Conservation (phyloP, 1,284 basidiomycete genomes). For the Gomphus sp. region DNA sequence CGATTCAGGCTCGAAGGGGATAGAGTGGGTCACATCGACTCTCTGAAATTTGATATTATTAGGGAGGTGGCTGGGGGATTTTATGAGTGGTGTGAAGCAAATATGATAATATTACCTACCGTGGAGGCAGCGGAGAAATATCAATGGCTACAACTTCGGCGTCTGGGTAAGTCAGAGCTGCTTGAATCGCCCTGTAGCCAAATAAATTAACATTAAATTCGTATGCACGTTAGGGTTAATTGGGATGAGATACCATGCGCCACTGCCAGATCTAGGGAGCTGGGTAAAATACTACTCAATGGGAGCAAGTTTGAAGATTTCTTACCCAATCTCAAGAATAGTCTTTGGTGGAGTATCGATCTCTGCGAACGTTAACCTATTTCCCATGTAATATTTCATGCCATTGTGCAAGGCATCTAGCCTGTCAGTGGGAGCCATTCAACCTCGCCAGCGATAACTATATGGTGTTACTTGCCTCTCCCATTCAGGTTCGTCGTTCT, state of each 20-base stretch:
- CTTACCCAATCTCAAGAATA: neutral
- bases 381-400: no score
- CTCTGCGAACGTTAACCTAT: no score
- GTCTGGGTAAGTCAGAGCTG: no score
- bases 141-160: neutral
- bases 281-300: neutral
- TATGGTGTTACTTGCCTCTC: neutral
- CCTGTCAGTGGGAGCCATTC: conserved; percentile 10
- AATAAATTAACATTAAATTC: neutral
- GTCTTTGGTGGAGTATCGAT: neutral
- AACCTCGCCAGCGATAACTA: neutral
- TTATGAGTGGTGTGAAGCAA: neutral
- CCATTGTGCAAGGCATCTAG: conserved; percentile 1
- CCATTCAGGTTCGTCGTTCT: no score
- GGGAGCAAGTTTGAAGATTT: neutral
- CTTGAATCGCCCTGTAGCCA: conserved; percentile 11
- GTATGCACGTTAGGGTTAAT: neutral
- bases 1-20: conserved; percentile 11
- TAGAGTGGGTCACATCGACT: conserved; percentile 13
- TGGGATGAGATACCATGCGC: neutral
- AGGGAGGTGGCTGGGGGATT: neutral
- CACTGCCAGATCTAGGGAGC: neutral
- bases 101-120: conserved; percentile 11
- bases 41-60: conserved; percentile 17
- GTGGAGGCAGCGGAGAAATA: conserved; percentile 14